These are phyloP conservation scores for Withania somnifera DNA, from an alignment of 305 asterid genomes.

Conservation along the genomic window DNA sequence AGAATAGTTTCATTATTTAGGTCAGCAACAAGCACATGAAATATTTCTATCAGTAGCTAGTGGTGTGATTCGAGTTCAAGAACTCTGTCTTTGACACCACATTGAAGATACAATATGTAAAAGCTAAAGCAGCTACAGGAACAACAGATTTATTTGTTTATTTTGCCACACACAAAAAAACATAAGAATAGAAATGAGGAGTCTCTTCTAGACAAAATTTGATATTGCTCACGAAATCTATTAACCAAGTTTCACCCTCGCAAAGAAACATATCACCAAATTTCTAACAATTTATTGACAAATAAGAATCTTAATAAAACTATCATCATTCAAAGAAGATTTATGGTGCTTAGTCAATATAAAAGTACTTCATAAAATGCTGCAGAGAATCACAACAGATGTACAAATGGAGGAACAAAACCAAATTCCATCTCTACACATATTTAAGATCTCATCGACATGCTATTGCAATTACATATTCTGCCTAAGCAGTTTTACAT, in stretches of 20 bases:
- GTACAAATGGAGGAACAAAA: neutral
- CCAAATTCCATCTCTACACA: neutral
- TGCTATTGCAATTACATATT: neutral
- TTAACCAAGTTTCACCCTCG: neutral
- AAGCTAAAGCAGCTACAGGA: neutral
- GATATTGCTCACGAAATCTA: neutral
- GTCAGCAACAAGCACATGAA: neutral
- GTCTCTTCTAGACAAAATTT: neutral
- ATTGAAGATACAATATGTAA: neutral
- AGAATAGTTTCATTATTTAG: neutral
- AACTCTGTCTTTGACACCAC: neutral
- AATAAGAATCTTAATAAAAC: neutral
- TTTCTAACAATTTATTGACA: neutral
- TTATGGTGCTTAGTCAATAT: neutral
- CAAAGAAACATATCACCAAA: neutral
- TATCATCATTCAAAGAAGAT: neutral
- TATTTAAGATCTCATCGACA: neutral
- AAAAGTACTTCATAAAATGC: neutral
- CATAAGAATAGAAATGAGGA: neutral
- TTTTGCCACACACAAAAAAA: neutral
- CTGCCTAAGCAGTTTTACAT: neutral
- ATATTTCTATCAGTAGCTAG: neutral
- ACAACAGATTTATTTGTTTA: neutral
- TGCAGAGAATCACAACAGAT: neutral
- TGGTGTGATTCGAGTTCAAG: neutral